phyloP scores from a whole-genome alignment of 768 basidiomycete genomes.

The Trametes meyenii region DNA sequence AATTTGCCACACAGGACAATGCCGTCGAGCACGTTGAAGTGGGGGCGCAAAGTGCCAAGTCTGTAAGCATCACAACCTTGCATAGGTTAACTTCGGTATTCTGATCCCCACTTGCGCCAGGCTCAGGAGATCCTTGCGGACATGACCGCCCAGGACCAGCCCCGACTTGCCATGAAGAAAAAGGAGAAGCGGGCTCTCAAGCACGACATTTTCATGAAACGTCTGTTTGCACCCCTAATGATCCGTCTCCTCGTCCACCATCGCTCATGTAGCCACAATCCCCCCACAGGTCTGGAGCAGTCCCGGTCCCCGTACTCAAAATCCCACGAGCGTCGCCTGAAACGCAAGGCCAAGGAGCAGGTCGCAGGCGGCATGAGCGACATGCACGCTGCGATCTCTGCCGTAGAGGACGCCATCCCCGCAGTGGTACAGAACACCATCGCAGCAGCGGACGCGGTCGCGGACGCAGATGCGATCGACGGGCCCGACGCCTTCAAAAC shows the following conservation, averaged over 20 bases:
- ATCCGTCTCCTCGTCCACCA: not conserved
- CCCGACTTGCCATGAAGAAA: constrained; percentile 46
- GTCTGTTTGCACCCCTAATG: constrained; percentile 39
- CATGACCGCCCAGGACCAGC: constrained; percentile 33
- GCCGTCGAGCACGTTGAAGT: constrained; percentile 51
- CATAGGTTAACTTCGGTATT: not conserved
- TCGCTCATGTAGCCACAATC: not conserved
- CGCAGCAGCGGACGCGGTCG: not conserved
- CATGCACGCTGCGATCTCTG: constrained; percentile 53
- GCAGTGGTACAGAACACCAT: constrained; percentile 24
- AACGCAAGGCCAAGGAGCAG: constrained; percentile 60
- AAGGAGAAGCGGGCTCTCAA: constrained; percentile 69
- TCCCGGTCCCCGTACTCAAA: constrained; percentile 64
- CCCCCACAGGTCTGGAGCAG: constrained; percentile 48
- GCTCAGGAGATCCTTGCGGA: constrained; percentile 47
- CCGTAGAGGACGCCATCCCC: constrained; percentile 46
- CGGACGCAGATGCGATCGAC: constrained; percentile 10
- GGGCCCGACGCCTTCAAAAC: constrained; percentile 24
- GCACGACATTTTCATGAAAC: constrained; percentile 68
- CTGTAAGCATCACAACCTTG: constrained; percentile 37
- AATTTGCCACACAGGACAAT: constrained; percentile 53
- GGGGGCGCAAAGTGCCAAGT: constrained; percentile 42
- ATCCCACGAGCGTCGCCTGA: constrained; percentile 69
- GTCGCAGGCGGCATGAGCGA: constrained; percentile 38
- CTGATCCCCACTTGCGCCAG: constrained; percentile 33